Conservation (phyloP, 345 rosid genomes). For the Linum tenue region DNA sequence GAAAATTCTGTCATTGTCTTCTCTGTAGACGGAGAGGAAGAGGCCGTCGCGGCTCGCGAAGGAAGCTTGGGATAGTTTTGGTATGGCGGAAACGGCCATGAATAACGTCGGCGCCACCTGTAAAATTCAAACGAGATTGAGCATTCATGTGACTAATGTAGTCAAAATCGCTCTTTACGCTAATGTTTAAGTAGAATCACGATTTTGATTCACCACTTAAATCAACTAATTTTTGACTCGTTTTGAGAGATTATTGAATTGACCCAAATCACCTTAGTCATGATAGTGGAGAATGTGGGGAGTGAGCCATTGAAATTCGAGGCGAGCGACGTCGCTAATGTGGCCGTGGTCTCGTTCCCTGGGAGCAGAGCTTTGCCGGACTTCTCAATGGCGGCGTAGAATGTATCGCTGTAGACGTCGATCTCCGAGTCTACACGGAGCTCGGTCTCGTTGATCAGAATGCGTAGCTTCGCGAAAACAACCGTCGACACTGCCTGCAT, state of each 20-base stretch:
- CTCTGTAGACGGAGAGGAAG: slow-evolving; percentile 25
- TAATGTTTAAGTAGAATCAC: too few relatives aligned
- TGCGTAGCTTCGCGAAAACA: background rate
- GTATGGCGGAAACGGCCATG: slow-evolving; percentile 23
- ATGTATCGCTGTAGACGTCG: background rate
- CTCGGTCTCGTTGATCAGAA: background rate
- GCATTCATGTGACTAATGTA: too few relatives aligned
- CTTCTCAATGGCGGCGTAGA: background rate
- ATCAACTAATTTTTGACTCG: too few relatives aligned
- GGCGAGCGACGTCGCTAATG: slow-evolving; percentile 19
- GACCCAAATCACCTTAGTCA: too few relatives aligned
- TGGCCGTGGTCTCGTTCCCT: background rate
- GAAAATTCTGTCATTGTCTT: slow-evolving; percentile 18
- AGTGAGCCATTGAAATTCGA: slow-evolving; percentile 19
- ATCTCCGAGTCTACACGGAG: background rate
- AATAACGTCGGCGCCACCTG: too few relatives aligned
- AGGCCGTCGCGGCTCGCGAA: slow-evolving; percentile 35
- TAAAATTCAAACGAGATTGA: too few relatives aligned
- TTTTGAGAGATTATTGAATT: too few relatives aligned
- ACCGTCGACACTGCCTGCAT: background rate
- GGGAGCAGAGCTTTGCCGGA: background rate
- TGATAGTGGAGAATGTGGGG: too few relatives aligned
- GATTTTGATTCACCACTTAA: too few relatives aligned
- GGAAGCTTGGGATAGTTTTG: slow-evolving; percentile 32
- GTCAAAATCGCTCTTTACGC: too few relatives aligned